phyloP scores from a whole-genome alignment of 2,329 filamentous ascomycete genomes.

The Trichoderma cornu-damae region DNA sequence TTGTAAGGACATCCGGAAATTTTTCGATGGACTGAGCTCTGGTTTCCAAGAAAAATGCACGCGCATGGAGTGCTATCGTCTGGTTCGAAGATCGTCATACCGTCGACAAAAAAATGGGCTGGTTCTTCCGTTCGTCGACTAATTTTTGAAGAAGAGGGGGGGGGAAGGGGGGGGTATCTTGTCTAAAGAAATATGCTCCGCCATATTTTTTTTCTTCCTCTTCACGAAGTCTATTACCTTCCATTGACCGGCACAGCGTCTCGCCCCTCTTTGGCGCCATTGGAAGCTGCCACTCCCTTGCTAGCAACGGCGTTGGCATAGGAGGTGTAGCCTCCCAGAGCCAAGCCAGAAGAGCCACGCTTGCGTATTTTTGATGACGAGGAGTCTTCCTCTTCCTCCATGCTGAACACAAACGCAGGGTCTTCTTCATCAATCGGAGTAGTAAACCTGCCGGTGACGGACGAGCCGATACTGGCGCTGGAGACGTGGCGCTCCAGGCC shows the following conservation, averaged over 20 bases:
- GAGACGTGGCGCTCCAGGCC: slow-evolving; percentile 54
- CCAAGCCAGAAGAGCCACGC: slow-evolving; percentile 43
- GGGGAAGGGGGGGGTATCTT: slow-evolving; percentile 9
- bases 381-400: slow-evolving; percentile 58
- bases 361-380: slow-evolving; percentile 44
- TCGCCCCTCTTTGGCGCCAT: slow-evolving; percentile 29
- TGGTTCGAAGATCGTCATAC: slow-evolving; percentile 17
- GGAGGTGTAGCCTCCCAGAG: slow-evolving; percentile 35
- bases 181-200: slow-evolving; percentile 13
- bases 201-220: neutral
- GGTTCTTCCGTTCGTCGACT: slow-evolving; percentile 10
- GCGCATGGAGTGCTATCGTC: slow-evolving; percentile 6
- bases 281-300: slow-evolving; percentile 25
- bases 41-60: slow-evolving; percentile 1
- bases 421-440: slow-evolving; percentile 63
- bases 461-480: slow-evolving; percentile 53
- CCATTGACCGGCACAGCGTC: slow-evolving; percentile 30
- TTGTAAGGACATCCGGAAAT: neutral
- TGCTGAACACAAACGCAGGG: slow-evolving; percentile 58
- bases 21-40: neutral
- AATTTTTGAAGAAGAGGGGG: slow-evolving; percentile 11
- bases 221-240: slow-evolving; percentile 25
- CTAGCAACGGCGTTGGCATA: slow-evolving; percentile 37
- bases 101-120: slow-evolving; percentile 11
- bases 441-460: slow-evolving; percentile 52